Conservation (phyloP, 2,329 filamentous ascomycete genomes). For the Drechslerella stenobrocha region DNA sequence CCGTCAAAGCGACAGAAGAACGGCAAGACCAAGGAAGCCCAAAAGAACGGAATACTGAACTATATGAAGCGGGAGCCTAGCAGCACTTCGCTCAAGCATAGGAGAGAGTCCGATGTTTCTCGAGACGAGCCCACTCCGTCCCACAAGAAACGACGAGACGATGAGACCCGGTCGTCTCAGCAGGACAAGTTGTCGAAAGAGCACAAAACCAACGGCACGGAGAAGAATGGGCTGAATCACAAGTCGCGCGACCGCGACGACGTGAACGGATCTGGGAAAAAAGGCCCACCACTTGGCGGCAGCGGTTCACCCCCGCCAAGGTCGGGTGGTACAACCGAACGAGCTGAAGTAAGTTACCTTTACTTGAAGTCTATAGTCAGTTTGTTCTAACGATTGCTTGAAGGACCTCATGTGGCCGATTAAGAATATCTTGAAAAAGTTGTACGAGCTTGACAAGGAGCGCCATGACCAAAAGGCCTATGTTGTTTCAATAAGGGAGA, state of each 20-base stretch:
- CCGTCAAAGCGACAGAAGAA: slow-evolving; percentile 47
- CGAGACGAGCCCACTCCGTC: slow-evolving; percentile 25
- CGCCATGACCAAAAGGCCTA: slow-evolving; percentile 28
- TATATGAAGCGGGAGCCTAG: slow-evolving; percentile 39
- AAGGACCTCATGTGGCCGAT: slow-evolving; percentile 45
- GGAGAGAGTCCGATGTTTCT: slow-evolving; percentile 40
- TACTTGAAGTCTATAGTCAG: background rate
- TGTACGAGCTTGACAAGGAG: slow-evolving; percentile 27
- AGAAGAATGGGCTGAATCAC: slow-evolving; percentile 39
- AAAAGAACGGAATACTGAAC: slow-evolving; percentile 45
- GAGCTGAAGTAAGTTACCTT: slow-evolving; percentile 35
- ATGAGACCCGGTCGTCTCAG: slow-evolving; percentile 18
- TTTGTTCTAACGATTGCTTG: slow-evolving; percentile 8
- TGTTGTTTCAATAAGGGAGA: slow-evolving; percentile 32
- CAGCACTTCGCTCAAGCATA: slow-evolving; percentile 37
- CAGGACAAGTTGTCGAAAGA: slow-evolving; percentile 23
- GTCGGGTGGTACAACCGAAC: slow-evolving; percentile 22
- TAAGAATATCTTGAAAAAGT: slow-evolving; percentile 19
- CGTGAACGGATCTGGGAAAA: slow-evolving; percentile 23
- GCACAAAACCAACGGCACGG: slow-evolving; percentile 28
- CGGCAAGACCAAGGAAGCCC: slow-evolving; percentile 35
- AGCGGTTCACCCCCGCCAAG: slow-evolving; percentile 26
- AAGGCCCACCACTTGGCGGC: slow-evolving; percentile 11
- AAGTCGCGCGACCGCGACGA: slow-evolving; percentile 33
- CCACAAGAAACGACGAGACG: slow-evolving; percentile 43